phyloP scores from a whole-genome alignment of 495 filamentous ascomycete species.

The Ramalina intermedia region DNA sequence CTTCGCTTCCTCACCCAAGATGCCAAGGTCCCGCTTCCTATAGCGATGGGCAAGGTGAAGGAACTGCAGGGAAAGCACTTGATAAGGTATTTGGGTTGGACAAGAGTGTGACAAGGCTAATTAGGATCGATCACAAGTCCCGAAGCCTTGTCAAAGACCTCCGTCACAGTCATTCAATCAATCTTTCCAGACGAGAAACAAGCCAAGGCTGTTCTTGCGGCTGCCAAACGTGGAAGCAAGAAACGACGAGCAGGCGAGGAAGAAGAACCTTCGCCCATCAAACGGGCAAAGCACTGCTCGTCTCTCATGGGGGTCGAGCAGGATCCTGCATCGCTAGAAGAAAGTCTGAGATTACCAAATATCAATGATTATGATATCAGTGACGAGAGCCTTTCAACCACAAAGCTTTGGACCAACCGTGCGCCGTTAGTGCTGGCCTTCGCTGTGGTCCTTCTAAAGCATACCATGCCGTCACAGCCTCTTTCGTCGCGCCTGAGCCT shows the following conservation, averaged over 20 bases:
- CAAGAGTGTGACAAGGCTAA: background rate
- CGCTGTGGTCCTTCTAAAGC: constrained; percentile 53
- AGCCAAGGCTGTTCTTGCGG: constrained; percentile 45
- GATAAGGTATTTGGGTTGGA: constrained; percentile 31
- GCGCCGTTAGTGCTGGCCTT: constrained; percentile 74
- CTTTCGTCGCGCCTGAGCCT: constrained; percentile 67
- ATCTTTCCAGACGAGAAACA: constrained; percentile 57
- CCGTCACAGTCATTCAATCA: constrained; percentile 35
- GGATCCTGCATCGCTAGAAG: constrained; percentile 50
- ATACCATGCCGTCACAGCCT: constrained; percentile 73
- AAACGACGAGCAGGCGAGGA: constrained; percentile 30
- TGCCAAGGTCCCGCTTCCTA: constrained; percentile 53
- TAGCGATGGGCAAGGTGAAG: constrained; percentile 54
- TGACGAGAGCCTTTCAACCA: constrained; percentile 43
- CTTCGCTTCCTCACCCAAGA: constrained; percentile 64
- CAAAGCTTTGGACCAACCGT: constrained; percentile 56
- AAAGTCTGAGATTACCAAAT: constrained; percentile 47
- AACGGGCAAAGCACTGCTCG: constrained; percentile 31
- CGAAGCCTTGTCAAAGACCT: constrained; percentile 44
- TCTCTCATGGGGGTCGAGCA: constrained; percentile 23
- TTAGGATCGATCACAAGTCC: constrained; percentile 20
- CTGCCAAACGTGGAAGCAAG: constrained; percentile 52
- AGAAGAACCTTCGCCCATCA: constrained; percentile 18
- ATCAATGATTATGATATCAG: constrained; percentile 19
- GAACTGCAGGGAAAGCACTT: constrained; percentile 49